These are phyloP conservation scores for Hibiscus syriacus DNA, from an alignment of 345 rosid genomes.

Conservation along the genomic window DNA sequence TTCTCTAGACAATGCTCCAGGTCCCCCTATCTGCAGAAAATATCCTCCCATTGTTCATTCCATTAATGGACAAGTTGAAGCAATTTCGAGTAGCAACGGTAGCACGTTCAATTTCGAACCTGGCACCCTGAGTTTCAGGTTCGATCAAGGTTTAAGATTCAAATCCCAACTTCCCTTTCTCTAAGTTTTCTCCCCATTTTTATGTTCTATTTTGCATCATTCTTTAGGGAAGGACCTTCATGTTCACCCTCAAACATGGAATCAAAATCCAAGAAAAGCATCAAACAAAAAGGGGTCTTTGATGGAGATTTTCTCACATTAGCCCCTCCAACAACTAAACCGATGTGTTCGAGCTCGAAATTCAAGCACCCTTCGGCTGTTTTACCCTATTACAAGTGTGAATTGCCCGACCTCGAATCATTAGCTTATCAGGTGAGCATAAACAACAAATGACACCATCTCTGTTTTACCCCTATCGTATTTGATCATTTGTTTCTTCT, in stretches of 20 bases:
- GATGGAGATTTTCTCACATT: slow-evolving; percentile 42
- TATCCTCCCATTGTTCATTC: slow-evolving; percentile 20
- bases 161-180: background rate
- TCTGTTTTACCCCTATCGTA: background rate
- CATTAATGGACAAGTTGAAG: slow-evolving; percentile 27
- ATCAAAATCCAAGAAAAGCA: slow-evolving; percentile 17
- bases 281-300: slow-evolving; percentile 15
- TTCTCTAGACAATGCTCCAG: slow-evolving; percentile 29
- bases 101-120: slow-evolving; percentile 11
- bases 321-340: slow-evolving; percentile 30
- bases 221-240: slow-evolving; percentile 28
- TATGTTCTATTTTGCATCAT: background rate
- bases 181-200: background rate
- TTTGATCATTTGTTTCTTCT: background rate
- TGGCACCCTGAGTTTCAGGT: slow-evolving; percentile 30
- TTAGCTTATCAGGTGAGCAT: slow-evolving; percentile 30
- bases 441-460: background rate
- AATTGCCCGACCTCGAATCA: slow-evolving; percentile 27
- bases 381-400: slow-evolving; percentile 11
- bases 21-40: slow-evolving; percentile 21
- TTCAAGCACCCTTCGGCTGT: slow-evolving; percentile 15
- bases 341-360: slow-evolving; percentile 18
- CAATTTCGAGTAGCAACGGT: slow-evolving; percentile 25
- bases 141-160: background rate
- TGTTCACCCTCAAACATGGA: slow-evolving; percentile 23